Evolutionary conservation across 495 filamentous ascomycete species (phyloP), one percentile per base, ranked within the genome.

Genomic region (Parmelia sp.): DNA sequence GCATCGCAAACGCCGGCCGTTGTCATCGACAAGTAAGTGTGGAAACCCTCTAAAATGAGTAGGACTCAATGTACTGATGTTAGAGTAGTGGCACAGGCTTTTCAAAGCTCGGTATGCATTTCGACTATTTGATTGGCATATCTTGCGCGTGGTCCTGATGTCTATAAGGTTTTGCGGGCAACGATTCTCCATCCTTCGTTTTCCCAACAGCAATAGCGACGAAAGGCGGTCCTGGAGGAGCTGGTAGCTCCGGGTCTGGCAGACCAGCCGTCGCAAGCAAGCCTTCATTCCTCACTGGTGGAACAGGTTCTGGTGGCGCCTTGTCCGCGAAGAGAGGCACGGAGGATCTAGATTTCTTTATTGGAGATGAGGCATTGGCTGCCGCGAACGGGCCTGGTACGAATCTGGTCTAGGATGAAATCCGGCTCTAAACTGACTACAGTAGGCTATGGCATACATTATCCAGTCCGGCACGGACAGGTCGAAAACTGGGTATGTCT

Each of bases 1-100:
- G 90, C 94, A 69, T 87, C 86, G 80, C 92, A 97, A 87, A 97
- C 94, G 73, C 94, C 94, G 68, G 94, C 94, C 89, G 95, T 98
- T 96, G 94, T 98, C 90, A 98, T 98, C 91, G 94, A 98, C 94
- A 98, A 98, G 94, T 98, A 87, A 71, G 94, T 23, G 15, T 29
- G 68, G 58, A 71, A 74, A 12, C 2, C 11, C 11, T 37, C 36
- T 27, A 58, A 6, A 33, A 27, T 37, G 11, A 31, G 56, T 25
- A 42, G 39, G 45, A 23, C 57, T 72, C 63, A 66, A 23, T 44
- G 6, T 33, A 27, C 70, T 73, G 61, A 70, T 39, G 10, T 29
- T 21, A 36, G 33, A 35, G 47, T 73, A 98, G 94, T 88, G 94
- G 94, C 77, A 98, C 94, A 79, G 94, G 94, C 65, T 98, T 93